These are phyloP conservation scores for Earliella scabrosa DNA, from an alignment of 1,284 basidiomycete species.

Conservation along the genomic window DNA sequence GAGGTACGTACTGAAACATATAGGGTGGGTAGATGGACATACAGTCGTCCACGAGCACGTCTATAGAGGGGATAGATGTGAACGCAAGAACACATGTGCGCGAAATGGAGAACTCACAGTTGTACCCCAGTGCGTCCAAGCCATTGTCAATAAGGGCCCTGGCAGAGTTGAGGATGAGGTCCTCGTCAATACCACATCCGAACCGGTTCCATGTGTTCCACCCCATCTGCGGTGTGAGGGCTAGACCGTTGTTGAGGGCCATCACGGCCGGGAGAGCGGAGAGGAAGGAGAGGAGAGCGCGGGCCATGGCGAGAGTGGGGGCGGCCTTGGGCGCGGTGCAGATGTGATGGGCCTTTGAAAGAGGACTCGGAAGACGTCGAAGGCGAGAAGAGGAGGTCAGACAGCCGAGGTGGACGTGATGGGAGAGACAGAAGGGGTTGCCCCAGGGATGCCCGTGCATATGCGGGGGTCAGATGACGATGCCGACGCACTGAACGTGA, in stretches of 20 bases:
- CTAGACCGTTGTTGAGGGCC: conserved; percentile 40
- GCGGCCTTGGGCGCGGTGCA: background rate
- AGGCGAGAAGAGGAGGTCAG: background rate
- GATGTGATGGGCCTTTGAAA: background rate
- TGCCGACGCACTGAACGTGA: conserved; percentile 9
- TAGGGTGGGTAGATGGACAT: conserved; percentile 6
- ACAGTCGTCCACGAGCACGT: conserved; percentile 42
- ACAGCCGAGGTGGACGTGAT: conserved; percentile 1
- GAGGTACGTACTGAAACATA: background rate
- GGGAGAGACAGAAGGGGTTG: background rate
- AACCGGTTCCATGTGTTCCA: conserved; percentile 46
- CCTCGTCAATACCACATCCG: conserved; percentile 39
- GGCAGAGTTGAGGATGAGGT: conserved; percentile 38
- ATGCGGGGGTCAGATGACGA: conserved; percentile 13
- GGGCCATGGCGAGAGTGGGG: conserved; percentile 8
- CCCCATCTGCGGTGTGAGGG: conserved; percentile 44
- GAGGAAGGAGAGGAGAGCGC: conserved; percentile 15
- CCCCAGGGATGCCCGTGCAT: background rate
- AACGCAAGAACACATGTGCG: background rate
- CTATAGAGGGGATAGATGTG: conserved; percentile 16
- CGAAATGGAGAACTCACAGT: conserved; percentile 32
- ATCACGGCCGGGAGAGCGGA: conserved; percentile 18
- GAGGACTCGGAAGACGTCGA: background rate
- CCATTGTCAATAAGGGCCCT: conserved; percentile 34
- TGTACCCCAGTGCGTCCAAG: conserved; percentile 35